phyloP scores from a whole-genome alignment of 2,329 filamentous ascomycete species.

The Neofusicoccum kwambonambiense region DNA sequence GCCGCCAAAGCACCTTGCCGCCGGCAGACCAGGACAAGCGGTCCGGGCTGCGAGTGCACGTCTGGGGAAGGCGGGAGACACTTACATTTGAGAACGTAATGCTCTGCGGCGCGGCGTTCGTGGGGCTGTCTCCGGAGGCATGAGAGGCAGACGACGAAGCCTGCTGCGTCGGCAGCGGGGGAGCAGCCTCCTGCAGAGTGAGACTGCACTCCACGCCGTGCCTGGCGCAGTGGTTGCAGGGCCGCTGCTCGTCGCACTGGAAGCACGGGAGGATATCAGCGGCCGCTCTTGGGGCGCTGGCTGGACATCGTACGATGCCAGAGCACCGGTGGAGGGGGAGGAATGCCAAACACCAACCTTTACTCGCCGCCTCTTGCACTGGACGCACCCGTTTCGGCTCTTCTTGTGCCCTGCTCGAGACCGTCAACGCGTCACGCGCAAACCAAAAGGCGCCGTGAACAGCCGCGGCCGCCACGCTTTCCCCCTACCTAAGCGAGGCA shows the following conservation, averaged over 20 bases:
- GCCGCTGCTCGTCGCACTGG: conserved; percentile 40
- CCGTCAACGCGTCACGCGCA: conserved; percentile 8
- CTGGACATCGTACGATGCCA: neutral
- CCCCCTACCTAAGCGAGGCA: conserved; percentile 20
- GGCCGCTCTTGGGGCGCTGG: neutral
- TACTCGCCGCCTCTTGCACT: conserved; percentile 19
- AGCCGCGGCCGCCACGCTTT: conserved; percentile 15
- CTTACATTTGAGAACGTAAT: conserved; percentile 13
- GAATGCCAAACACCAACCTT: conserved; percentile 14
- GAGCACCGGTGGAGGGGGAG: neutral
- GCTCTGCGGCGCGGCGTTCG: conserved; percentile 2
- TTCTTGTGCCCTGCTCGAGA: conserved; percentile 19
- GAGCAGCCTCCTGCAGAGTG: conserved; percentile 7
- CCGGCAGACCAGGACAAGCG: neutral
- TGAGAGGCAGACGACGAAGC: conserved; percentile 14
- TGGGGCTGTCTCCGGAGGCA: conserved; percentile 15
- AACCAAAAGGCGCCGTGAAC: conserved; percentile 13
- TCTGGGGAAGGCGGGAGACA: neutral
- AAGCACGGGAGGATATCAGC: neutral
- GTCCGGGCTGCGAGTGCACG: neutral
- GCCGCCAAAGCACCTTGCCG: neutral
- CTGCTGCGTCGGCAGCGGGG: conserved; percentile 1
- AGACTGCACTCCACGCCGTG: conserved; percentile 39
- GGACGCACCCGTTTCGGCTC: conserved; percentile 19
- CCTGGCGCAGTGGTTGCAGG: conserved; percentile 37